These are phyloP conservation scores for Dianthus caryophyllus DNA, from an alignment of 148 eudicot genomes.

Conservation along the genomic window DNA sequence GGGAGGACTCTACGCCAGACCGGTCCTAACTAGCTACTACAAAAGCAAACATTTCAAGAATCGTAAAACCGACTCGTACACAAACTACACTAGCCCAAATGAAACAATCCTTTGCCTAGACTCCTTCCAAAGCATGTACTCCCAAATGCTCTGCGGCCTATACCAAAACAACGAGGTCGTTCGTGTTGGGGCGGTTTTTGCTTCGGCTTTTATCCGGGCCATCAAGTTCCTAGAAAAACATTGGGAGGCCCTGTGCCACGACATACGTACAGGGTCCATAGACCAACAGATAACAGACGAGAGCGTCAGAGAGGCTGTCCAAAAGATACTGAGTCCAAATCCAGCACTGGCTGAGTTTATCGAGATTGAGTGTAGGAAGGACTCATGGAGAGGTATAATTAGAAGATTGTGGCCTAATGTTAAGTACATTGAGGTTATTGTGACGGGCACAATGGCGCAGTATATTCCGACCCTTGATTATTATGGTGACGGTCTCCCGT, in stretches of 20 bases:
- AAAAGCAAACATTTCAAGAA: slow-evolving; percentile 7
- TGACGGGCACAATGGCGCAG: slow-evolving; percentile 10
- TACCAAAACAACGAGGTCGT: neutral
- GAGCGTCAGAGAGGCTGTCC: slow-evolving; percentile 25
- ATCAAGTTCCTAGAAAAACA: slow-evolving; percentile 6
- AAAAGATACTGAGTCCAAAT: slow-evolving; percentile 22
- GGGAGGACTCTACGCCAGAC: neutral
- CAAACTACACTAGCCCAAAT: slow-evolving; percentile 4
- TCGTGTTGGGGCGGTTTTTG: slow-evolving; percentile 9
- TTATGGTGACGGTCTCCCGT: slow-evolving; percentile 3
- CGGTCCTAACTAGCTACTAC: neutral
- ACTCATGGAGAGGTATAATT: neutral
- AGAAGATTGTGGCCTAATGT: slow-evolving; percentile 1
- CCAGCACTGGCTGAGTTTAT: slow-evolving; percentile 33
- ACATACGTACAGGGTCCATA: slow-evolving; percentile 32
- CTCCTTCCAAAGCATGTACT: neutral
- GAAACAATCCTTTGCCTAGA: neutral
- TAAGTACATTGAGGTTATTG: slow-evolving; percentile 5
- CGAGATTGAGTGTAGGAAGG: slow-evolving; percentile 29
- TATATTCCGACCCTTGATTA: slow-evolving; percentile 5
- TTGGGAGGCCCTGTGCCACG: slow-evolving; percentile 25
- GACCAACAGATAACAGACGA: slow-evolving; percentile 28
- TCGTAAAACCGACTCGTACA: neutral
- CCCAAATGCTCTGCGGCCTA: slow-evolving; percentile 2
- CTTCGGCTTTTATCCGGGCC: slow-evolving; percentile 4